phyloP scores from a whole-genome alignment of 352 stramenopile genomes.

The Plasmopara muralis region DNA sequence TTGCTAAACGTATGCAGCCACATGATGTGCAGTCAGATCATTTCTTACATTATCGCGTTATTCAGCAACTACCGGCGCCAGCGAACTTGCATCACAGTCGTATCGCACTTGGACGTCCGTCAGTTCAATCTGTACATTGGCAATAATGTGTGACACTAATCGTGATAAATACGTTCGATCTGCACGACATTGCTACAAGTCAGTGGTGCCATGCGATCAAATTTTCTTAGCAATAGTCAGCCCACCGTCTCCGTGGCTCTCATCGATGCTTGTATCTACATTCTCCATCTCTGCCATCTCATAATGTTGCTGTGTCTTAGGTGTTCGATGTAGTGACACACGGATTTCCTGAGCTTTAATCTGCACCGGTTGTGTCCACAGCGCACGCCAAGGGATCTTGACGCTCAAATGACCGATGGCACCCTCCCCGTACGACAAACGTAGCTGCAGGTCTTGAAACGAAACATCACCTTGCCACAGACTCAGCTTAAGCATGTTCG shows the following conservation, averaged over 20 bases:
- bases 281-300: constrained; percentile 7
- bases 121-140: constrained; percentile 83
- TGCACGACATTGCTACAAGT: constrained; percentile 12
- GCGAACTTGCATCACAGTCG: constrained; percentile 59
- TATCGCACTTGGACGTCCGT: constrained; percentile 78
- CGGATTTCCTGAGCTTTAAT: constrained; percentile 68
- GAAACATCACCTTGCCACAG: constrained; percentile 83
- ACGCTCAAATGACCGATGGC: constrained; percentile 70
- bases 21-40: constrained; percentile 1
- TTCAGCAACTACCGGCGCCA: constrained; percentile 42
- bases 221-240: neutral
- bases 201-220: constrained; percentile 1
- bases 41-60: neutral
- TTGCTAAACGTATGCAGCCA: constrained; percentile 29
- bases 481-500: constrained; percentile 75
- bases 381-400: constrained; percentile 77
- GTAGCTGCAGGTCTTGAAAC: constrained; percentile 76
- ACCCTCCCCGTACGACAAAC: constrained; percentile 71
- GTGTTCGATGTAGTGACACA: constrained; percentile 59
- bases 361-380: constrained; percentile 80
- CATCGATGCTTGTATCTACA: constrained; percentile 28
- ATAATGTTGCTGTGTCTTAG: constrained; percentile 18
- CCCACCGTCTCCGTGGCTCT: constrained; percentile 34
- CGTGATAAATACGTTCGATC: constrained; percentile 79
- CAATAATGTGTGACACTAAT: constrained; percentile 78